Evolutionary conservation across 2,329 filamentous ascomycete species (phyloP).

Genomic region (Penicillium sp.): DNA sequence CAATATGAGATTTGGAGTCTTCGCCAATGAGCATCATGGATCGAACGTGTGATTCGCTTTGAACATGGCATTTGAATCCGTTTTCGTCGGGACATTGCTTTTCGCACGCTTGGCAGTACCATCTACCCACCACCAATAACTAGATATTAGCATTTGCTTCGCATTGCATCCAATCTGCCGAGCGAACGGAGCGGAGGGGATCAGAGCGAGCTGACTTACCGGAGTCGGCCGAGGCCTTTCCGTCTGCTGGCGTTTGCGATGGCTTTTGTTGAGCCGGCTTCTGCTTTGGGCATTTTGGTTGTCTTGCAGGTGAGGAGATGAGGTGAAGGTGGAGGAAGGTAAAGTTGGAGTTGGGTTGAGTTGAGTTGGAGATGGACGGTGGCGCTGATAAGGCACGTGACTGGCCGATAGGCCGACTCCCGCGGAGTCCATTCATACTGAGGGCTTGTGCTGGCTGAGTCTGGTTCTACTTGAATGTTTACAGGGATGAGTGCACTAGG

Average conservation of each 20-base stretch:
- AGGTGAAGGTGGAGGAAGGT: not conserved
- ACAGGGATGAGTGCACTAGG: no score
- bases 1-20: slow-evolving; percentile 81
- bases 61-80: slow-evolving; percentile 84
- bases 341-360: no score
- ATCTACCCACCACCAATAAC: slow-evolving; percentile 51
- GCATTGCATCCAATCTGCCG: no score
- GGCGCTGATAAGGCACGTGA: no score
- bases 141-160: no score
- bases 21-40: slow-evolving; percentile 87
- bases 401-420: no score
- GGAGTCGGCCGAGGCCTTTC: slow-evolving; percentile 69
- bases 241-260: slow-evolving; percentile 89
- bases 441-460: no score
- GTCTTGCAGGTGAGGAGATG: not conserved
- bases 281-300: slow-evolving; percentile 81
- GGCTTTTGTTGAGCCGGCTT: slow-evolving; percentile 88
- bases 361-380: not conserved
- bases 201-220: slow-evolving; percentile 44
- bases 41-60: slow-evolving; percentile 85
- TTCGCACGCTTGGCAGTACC: slow-evolving; percentile 87
- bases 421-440: no score
- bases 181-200: no score
- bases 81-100: slow-evolving; percentile 82
- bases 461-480: no score